Conservation (phyloP, 2,329 filamentous ascomycete genomes). For the Lachnum nothofagi region DNA sequence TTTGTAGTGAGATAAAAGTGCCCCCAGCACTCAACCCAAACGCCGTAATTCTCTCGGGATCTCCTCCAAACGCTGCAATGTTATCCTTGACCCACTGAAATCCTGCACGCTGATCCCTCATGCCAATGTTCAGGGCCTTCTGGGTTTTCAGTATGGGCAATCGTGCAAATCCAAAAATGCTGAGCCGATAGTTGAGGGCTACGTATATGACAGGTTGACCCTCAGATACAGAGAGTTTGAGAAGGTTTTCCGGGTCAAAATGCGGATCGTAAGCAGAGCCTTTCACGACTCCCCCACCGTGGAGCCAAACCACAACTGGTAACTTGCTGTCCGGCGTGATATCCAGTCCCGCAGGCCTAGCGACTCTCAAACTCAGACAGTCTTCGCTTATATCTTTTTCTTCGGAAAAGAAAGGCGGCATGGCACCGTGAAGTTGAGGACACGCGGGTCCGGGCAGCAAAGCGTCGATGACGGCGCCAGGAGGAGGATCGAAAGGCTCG, state of each 20-base stretch:
- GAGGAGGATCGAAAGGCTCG: not conserved
- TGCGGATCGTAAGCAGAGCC: too few species aligned
- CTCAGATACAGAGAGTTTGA: too few species aligned
- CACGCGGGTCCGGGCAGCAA: not conserved
- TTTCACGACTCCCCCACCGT: too few species aligned
- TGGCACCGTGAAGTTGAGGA: constrained; percentile 3
- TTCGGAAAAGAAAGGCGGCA: not conserved
- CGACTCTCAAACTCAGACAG: constrained; percentile 51
- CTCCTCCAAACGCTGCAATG: constrained; percentile 45
- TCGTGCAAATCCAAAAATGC: too few species aligned
- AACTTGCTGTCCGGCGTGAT: constrained; percentile 39
- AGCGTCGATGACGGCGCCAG: constrained; percentile 1
- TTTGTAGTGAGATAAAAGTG: not conserved
- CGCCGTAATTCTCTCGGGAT: constrained; percentile 36
- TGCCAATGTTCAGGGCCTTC: too few species aligned
- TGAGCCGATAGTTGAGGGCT: too few species aligned
- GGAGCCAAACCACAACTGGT: constrained; percentile 65
- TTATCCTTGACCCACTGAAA: not conserved
- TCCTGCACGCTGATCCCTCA: too few species aligned
- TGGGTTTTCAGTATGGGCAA: too few species aligned
- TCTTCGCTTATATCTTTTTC: constrained; percentile 41
- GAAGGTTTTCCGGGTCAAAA: too few species aligned
- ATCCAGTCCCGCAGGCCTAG: not conserved
- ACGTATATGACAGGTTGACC: too few species aligned
- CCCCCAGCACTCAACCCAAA: constrained; percentile 39